phyloP scores from a whole-genome alignment of 768 basidiomycete species.

The Phaeotremella fagi region DNA sequence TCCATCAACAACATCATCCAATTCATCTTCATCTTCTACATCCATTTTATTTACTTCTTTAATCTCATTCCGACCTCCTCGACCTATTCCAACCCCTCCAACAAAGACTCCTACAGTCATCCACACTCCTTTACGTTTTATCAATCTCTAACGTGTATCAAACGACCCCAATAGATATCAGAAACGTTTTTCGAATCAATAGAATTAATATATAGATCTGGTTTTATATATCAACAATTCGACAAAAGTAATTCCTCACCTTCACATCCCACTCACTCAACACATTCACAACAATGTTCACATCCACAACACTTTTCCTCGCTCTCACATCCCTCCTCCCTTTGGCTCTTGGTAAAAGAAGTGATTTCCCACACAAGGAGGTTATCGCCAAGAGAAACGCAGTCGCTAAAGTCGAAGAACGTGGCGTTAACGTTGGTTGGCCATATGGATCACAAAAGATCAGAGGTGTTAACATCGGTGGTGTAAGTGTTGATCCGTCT shows the following conservation, averaged over 20 bases:
- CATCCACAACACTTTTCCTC: neutral
- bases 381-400: neutral
- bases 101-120: too few species aligned
- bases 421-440: slow-evolving; percentile 43
- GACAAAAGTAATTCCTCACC: neutral
- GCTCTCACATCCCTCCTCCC: neutral
- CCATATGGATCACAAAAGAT: slow-evolving; percentile 42
- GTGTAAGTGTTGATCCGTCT: slow-evolving; percentile 19
- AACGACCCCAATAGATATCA: too few species aligned
- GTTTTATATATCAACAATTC: too few species aligned
- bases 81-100: too few species aligned
- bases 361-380: neutral
- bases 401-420: slow-evolving; percentile 5
- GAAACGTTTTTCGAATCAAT: neutral
- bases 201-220: neutral
- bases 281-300: neutral
- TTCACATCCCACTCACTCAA: neutral
- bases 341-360: neutral
- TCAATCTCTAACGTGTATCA: too few species aligned
- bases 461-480: slow-evolving; percentile 44
- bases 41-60: too few species aligned
- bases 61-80: too few species aligned
- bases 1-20: too few species aligned
- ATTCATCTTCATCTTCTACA: too few species aligned
- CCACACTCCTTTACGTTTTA: too few species aligned